These are phyloP conservation scores for Euphrasia arctica DNA, from an alignment of 305 asterid genomes.

Conservation along the genomic window DNA sequence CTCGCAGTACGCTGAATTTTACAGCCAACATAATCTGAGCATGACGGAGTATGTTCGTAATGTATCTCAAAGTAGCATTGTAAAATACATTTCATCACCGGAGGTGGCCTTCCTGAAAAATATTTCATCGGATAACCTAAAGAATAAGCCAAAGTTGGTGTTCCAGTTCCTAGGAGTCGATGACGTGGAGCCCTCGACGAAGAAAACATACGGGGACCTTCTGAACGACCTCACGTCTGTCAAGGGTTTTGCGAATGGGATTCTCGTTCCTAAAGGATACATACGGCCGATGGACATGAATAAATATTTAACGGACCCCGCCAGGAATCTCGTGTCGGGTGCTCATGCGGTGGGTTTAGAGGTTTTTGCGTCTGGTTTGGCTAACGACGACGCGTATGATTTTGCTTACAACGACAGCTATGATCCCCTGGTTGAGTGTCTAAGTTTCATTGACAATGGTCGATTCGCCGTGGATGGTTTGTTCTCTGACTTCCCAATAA, in stretches of 20 bases:
- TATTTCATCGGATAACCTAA: slow-evolving; percentile 30
- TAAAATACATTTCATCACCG: slow-evolving; percentile 72
- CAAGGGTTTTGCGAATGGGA: slow-evolving; percentile 75
- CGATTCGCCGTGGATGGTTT: slow-evolving; percentile 82
- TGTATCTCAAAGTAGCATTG: slow-evolving; percentile 35
- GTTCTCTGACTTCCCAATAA: slow-evolving; percentile 72
- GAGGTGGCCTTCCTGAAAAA: slow-evolving; percentile 72
- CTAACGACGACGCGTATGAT: slow-evolving; percentile 44
- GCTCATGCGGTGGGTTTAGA: slow-evolving; percentile 80
- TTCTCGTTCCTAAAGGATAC: slow-evolving; percentile 70
- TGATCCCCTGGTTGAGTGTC: slow-evolving; percentile 76
- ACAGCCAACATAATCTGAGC: slow-evolving; percentile 61
- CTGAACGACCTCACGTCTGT: slow-evolving; percentile 59
- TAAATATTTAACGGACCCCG: slow-evolving; percentile 41
- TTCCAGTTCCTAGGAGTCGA: slow-evolving; percentile 50
- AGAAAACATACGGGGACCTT: slow-evolving; percentile 66
- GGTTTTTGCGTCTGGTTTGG: slow-evolving; percentile 66
- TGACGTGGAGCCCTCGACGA: slow-evolving; percentile 63
- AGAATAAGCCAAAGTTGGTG: slow-evolving; percentile 50
- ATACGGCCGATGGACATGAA: slow-evolving; percentile 49
- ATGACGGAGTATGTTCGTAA: slow-evolving; percentile 55
- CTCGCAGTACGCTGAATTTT: slow-evolving; percentile 67
- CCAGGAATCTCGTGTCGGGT: slow-evolving; percentile 46
- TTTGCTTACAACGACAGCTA: slow-evolving; percentile 59
- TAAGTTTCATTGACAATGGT: slow-evolving; percentile 63